Evolutionary conservation across 306 rosid genomes (phyloP), one percentile per base, ranked within the genome.

Genomic region (Lathyrus aphaca): DNA sequence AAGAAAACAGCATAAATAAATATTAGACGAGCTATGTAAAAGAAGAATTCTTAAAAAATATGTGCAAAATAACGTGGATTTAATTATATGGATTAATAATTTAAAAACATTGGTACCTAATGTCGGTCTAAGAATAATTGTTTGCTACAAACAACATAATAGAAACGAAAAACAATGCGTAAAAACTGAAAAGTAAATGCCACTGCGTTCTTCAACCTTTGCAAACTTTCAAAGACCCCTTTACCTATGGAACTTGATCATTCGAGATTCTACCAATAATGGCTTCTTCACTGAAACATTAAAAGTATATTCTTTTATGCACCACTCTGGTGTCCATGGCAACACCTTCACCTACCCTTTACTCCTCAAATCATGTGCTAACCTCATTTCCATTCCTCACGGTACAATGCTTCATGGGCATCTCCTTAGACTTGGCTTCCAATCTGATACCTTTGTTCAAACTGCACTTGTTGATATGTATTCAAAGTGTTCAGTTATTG

Each of bases 241-340:
- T 4, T 83, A 79, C 74, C 68, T 71, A 27, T 86, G 91, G 88
- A 83, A 83, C 71, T 77, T 83, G 78, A 79, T 74, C 76, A 83
- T 86, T 79, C 62, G 83, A 44, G 76, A 76, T 55, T 73, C 91
- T 18, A 73, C 74, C 40, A 74, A 81, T 50, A 37, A 80, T 39
- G 86, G 86, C 9, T 53, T 81, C 42, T 81, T 73, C 78, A 37
- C 62, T 21, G 51, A 83, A 66, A 59, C 85, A 3, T 55, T 81
- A 29, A 58, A 81, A 5, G 63, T 77, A 59, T 83, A 81, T 75
- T 62, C 80, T 56, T 77, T 64, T 59, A 86, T 86, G 79, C 55
- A 75, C 42, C 82, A 56, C 37, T 67, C 64, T 58, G 84, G 70
- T 50, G 67, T 83, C 43, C 79, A 77, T 74, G 88, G 88, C 51